These are phyloP conservation scores for Penicillium thymicola DNA, from an alignment of 2,329 filamentous ascomycete species.

Conservation along the genomic window DNA sequence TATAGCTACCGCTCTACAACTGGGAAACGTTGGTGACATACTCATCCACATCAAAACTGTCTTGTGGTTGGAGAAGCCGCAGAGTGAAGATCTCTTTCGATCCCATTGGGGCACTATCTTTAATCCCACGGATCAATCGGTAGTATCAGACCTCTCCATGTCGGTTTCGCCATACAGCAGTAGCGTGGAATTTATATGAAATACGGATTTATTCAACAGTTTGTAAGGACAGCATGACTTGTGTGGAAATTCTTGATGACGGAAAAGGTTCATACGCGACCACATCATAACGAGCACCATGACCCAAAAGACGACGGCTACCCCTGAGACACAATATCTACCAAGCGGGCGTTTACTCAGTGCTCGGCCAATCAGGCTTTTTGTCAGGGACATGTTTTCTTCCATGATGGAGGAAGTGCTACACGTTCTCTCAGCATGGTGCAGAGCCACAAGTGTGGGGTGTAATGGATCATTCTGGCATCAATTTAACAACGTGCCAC, in stretches of 20 bases:
- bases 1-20: constrained; percentile 8
- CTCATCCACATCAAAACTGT: constrained; percentile 14
- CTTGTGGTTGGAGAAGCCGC: constrained; percentile 21
- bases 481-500: neutral
- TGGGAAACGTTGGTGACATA: constrained; percentile 9
- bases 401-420: neutral
- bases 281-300: neutral
- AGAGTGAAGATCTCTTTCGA: constrained; percentile 16
- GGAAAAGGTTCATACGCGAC: neutral
- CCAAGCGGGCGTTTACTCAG: neutral
- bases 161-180: neutral
- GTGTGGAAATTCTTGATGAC: neutral
- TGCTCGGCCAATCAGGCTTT: no score
- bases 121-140: neutral
- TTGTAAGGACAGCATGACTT: neutral
- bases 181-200: neutral
- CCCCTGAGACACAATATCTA: neutral
- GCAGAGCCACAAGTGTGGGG: neutral
- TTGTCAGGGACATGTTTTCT: neutral
- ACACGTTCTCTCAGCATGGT: neutral
- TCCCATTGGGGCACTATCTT: constrained; percentile 21
- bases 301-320: neutral
- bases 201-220: neutral
- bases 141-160: neutral
- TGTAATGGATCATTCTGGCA: no score